A percentile compares a stretch with the other conserved stretches of the same genome.
These are phyloP conservation scores for Hymenoscyphus infarciens DNA, from an alignment of 2,329 filamentous ascomycete species.

Conservation along the genomic window DNA sequence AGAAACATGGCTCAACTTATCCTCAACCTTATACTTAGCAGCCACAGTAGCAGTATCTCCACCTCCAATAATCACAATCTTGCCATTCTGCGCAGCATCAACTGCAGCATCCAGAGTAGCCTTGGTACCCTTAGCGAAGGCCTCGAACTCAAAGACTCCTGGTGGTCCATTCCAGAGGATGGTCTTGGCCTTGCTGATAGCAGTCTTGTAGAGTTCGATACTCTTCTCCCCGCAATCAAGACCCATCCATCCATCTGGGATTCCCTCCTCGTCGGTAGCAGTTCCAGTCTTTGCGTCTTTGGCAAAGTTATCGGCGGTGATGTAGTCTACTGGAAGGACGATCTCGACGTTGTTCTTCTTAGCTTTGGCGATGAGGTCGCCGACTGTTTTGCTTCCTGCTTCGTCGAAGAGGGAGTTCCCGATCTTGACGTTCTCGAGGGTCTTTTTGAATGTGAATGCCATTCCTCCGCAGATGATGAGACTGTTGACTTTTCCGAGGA, in stretches of 20 bases:
- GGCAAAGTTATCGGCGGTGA: constrained; percentile 93
- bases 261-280: constrained; percentile 82
- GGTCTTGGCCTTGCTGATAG: constrained; percentile 85
- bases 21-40: constrained; percentile 93
- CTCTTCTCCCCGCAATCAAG: constrained; percentile 91
- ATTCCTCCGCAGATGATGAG: constrained; percentile 96
- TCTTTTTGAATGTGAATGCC: constrained; percentile 99
- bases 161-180: constrained; percentile 99
- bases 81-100: constrained; percentile 72
- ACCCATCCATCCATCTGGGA: constrained; percentile 97
- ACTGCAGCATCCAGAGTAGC: constrained; percentile 86
- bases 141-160: constrained; percentile 95
- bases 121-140: constrained; percentile 91
- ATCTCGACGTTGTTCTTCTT: constrained; percentile 95
- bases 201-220: constrained; percentile 80
- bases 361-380: constrained; percentile 85
- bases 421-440: constrained; percentile 84
- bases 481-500: constrained; percentile 96
- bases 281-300: constrained; percentile 76
- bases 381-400: constrained; percentile 87
- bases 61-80: constrained; percentile 97
- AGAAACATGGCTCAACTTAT: constrained; percentile 96
- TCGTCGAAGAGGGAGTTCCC: constrained; percentile 91
- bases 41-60: constrained; percentile 98
- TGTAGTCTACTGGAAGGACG: constrained; percentile 89